phyloP scores from a whole-genome alignment of 257 asterid species.

The Solanum gandarillasii region DNA sequence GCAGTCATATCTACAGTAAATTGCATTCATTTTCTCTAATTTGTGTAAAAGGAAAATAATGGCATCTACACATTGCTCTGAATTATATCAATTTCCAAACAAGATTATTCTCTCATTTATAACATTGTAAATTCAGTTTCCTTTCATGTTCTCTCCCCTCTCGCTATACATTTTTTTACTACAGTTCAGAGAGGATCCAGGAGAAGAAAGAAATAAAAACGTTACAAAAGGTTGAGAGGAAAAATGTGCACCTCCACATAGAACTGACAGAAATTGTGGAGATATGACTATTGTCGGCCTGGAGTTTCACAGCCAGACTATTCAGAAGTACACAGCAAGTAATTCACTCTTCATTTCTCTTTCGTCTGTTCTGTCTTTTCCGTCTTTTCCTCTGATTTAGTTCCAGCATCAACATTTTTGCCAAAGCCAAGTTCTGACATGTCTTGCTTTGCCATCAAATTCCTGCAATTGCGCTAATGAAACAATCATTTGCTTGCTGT shows the following conservation, averaged over 20 bases:
- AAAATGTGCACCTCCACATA: background rate
- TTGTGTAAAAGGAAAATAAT: background rate
- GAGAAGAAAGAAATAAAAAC: background rate
- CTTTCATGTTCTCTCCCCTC: no score
- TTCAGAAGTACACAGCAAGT: background rate
- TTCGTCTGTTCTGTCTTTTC: slow-evolving; percentile 5
- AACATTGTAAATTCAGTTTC: background rate
- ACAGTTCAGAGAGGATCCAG: background rate
- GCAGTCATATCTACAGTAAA: background rate
- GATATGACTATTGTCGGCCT: background rate
- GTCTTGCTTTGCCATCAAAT: slow-evolving; percentile 96
- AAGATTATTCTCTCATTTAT: background rate
- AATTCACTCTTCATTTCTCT: slow-evolving; percentile 4
- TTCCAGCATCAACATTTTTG: slow-evolving; percentile 22
- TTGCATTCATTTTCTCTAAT: background rate
- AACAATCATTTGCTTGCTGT: background rate
- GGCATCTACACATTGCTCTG: background rate
- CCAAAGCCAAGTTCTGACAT: slow-evolving; percentile 86
- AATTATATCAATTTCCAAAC: background rate
- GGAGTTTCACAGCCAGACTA: background rate
- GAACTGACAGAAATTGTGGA: background rate
- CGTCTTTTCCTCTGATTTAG: slow-evolving; percentile 9
- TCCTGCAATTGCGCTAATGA: slow-evolving; percentile 35
- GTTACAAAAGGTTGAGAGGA: background rate
- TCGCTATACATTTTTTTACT: background rate